Percentiles rank a stretch among this genome's conserved stretches.
These are phyloP conservation scores for Gossypium trilobum DNA, from an alignment of 441 rosid genomes.

Conservation along the genomic window DNA sequence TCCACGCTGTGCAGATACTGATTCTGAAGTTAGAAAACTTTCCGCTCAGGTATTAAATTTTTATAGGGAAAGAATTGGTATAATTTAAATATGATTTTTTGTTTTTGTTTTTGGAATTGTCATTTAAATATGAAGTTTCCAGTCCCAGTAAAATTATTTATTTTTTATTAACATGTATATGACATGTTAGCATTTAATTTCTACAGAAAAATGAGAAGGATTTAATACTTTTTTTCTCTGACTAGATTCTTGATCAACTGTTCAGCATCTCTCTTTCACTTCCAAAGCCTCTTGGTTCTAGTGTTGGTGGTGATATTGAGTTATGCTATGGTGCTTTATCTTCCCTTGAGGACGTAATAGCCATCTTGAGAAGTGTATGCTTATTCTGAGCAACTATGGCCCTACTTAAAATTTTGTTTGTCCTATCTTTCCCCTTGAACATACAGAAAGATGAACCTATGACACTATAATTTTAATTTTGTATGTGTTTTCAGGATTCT, in stretches of 20 bases:
- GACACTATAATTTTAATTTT: neutral
- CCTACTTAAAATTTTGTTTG: neutral
- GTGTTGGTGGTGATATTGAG: constrained; percentile 49
- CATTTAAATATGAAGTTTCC: constrained; percentile 12
- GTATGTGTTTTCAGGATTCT: constrained; percentile 63
- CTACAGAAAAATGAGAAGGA: neutral
- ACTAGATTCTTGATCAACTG: constrained; percentile 87
- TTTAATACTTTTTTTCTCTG: constrained; percentile 15
- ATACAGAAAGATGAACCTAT: neutral
- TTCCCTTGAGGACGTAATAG: constrained; percentile 96
- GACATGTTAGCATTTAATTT: constrained; percentile 1
- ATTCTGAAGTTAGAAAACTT: constrained; percentile 87
- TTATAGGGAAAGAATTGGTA: neutral
- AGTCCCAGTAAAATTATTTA: neutral
- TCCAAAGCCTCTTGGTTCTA: constrained; percentile 61
- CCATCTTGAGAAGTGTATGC: constrained; percentile 88
- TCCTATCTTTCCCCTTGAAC: neutral
- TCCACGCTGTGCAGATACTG: constrained; percentile 94
- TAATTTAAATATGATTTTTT: constrained; percentile 12
- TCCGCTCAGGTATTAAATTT: constrained; percentile 73
- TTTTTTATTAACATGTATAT: neutral
- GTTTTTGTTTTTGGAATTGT: neutral
- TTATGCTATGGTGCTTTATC: constrained; percentile 70
- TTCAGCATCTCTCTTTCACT: constrained; percentile 94
- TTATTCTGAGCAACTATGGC: constrained; percentile 4